These are phyloP conservation scores for Saitoella complicata DNA, from an alignment of 805 yeast species.

Conservation along the genomic window DNA sequence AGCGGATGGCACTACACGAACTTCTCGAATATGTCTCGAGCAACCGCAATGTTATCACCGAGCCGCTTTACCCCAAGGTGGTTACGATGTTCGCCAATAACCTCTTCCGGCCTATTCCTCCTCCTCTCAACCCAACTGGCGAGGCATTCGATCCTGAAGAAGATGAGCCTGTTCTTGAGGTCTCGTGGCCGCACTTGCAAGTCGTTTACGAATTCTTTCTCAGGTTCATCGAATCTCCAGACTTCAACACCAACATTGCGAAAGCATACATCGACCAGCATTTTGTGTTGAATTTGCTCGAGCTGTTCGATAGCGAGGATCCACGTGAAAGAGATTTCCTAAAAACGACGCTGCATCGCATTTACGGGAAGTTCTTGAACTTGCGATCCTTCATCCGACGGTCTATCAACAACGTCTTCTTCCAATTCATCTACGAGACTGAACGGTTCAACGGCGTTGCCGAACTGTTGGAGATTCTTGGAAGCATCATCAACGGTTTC, in stretches of 20 bases:
- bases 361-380: constrained; percentile 85
- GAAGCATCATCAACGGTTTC: constrained; percentile 93
- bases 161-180: constrained; percentile 91
- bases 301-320: constrained; percentile 89
- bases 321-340: constrained; percentile 90
- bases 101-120: constrained; percentile 90
- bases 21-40: constrained; percentile 74
- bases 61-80: constrained; percentile 76
- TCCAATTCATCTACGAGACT: constrained; percentile 88
- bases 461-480: constrained; percentile 84
- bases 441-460: constrained; percentile 92
- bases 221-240: constrained; percentile 84
- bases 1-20: constrained; percentile 73
- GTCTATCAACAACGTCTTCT: constrained; percentile 77
- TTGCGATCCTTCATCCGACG: constrained; percentile 82
- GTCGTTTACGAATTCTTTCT: constrained; percentile 86
- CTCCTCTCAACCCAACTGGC: constrained; percentile 94
- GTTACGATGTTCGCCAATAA: constrained; percentile 79
- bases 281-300: constrained; percentile 65
- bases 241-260: constrained; percentile 83
- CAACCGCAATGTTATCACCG: constrained; percentile 71
- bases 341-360: constrained; percentile 87
- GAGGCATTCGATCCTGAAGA: constrained; percentile 96
- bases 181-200: constrained; percentile 99
- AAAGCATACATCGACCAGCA: constrained; percentile 87